Evolutionary conservation across 1,284 basidiomycete genomes (phyloP).

Genomic region (Tilletia caries): DNA sequence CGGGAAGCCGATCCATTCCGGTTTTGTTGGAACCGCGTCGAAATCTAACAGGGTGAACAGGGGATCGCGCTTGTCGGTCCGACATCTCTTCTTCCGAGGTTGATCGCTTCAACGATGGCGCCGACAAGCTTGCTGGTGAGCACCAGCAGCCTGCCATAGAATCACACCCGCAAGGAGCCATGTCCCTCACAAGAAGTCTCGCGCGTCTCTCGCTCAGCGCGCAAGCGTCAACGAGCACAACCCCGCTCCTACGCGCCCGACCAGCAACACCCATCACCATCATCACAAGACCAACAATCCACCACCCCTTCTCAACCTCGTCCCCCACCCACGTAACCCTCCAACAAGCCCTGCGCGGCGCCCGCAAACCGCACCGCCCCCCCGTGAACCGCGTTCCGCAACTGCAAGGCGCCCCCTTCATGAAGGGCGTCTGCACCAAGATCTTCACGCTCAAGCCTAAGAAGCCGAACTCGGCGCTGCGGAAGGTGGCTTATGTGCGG

Average conservation of each 20-base stretch:
- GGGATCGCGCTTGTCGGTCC: not conserved
- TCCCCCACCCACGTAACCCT: constrained; percentile 36
- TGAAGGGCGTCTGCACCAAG: constrained; percentile 51
- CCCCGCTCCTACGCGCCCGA: not conserved
- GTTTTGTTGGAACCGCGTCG: no score
- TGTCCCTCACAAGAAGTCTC: constrained; percentile 1
- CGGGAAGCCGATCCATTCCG: no score
- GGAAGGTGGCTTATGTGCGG: constrained; percentile 93
- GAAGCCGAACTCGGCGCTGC: constrained; percentile 98
- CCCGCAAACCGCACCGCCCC: constrained; percentile 52
- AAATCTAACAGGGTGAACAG: no score
- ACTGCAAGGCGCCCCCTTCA: constrained; percentile 47
- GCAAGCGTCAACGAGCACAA: not conserved
- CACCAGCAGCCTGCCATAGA: not conserved
- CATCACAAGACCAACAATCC: constrained; percentile 27
- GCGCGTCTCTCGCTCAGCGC: not conserved
- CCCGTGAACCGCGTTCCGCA: constrained; percentile 51
- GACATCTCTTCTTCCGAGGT: not conserved
- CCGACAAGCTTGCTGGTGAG: not conserved
- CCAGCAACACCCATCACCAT: not conserved
- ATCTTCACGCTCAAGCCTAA: constrained; percentile 69
- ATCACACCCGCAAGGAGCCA: not conserved
- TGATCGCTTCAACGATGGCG: not conserved
- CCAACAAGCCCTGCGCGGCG: constrained; percentile 50
- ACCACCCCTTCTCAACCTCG: constrained; percentile 37